These are phyloP conservation scores for Trichoderma endophyticum DNA, from an alignment of 2,329 filamentous ascomycete genomes.

Conservation along the genomic window DNA sequence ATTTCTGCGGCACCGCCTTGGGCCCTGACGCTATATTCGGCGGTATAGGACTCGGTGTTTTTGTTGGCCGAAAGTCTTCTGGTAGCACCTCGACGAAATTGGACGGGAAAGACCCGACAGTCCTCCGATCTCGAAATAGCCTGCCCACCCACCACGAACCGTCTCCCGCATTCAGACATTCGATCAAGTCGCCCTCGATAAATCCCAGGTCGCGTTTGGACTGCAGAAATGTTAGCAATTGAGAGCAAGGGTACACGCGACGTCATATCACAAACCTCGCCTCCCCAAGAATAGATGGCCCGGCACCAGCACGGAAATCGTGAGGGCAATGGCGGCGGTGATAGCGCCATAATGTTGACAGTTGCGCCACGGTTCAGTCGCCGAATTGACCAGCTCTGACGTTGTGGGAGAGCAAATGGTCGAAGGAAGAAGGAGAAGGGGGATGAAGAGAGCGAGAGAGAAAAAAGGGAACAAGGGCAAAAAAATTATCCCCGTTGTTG, in stretches of 20 bases:
- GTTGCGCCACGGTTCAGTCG: conserved; percentile 6
- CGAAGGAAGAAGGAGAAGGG: neutral
- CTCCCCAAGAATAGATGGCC: conserved; percentile 90
- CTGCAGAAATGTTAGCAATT: conserved; percentile 38
- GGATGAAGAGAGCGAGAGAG: neutral
- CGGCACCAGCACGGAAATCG: conserved; percentile 89
- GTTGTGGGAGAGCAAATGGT: neutral
- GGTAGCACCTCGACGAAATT: conserved; percentile 94
- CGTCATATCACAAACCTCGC: conserved; percentile 58
- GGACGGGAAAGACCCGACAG: conserved; percentile 90
- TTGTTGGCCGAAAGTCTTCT: conserved; percentile 76
- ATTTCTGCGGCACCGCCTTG: conserved; percentile 55
- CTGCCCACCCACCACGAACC: conserved; percentile 98
- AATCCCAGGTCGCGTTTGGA: conserved; percentile 94
- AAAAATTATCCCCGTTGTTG: conserved; percentile 7
- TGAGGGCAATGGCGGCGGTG: conserved; percentile 63
- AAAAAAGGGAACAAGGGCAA: neutral
- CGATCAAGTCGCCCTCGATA: conserved; percentile 95
- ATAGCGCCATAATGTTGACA: conserved; percentile 46
- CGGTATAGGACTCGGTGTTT: conserved; percentile 59
- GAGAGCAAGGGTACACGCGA: neutral
- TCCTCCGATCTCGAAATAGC: conserved; percentile 81
- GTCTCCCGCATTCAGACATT: conserved; percentile 96
- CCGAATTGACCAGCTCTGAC: conserved; percentile 1
- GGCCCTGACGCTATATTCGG: conserved; percentile 53